Conservation (phyloP, 306 rosid species). For the Cucurbita argyrosperma region DNA sequence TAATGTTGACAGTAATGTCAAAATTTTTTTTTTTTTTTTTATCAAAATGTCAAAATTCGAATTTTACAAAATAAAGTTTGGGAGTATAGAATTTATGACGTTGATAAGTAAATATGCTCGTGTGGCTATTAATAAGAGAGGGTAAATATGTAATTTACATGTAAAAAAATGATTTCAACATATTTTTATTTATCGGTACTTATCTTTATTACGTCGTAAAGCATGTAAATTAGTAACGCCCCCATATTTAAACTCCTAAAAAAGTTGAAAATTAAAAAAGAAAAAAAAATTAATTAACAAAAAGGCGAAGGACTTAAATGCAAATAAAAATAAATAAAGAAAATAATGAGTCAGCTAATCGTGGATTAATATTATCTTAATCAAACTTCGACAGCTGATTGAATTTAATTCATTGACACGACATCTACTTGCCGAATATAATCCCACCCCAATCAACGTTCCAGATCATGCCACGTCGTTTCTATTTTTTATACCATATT, state of each 20-base stretch:
- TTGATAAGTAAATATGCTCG: too few relatives aligned
- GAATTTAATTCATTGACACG: neutral
- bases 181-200: too few relatives aligned
- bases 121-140: too few relatives aligned
- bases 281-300: neutral
- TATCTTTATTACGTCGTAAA: too few relatives aligned
- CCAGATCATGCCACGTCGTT: neutral
- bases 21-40: too few relatives aligned
- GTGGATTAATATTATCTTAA: neutral
- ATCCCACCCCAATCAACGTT: neutral
- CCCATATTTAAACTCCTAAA: neutral
- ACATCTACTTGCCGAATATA: neutral
- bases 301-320: neutral
- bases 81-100: too few relatives aligned
- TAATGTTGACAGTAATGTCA: too few relatives aligned
- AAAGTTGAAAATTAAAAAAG: neutral
- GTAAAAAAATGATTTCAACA: too few relatives aligned
- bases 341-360: neutral
- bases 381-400: neutral
- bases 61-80: too few relatives aligned
- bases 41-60: too few relatives aligned
- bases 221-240: neutral
- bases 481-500: too few relatives aligned
- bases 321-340: neutral
- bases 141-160: too few relatives aligned